Conservation (phyloP, 495 filamentous ascomycete genomes). For the Emericellopsis terricola region DNA sequence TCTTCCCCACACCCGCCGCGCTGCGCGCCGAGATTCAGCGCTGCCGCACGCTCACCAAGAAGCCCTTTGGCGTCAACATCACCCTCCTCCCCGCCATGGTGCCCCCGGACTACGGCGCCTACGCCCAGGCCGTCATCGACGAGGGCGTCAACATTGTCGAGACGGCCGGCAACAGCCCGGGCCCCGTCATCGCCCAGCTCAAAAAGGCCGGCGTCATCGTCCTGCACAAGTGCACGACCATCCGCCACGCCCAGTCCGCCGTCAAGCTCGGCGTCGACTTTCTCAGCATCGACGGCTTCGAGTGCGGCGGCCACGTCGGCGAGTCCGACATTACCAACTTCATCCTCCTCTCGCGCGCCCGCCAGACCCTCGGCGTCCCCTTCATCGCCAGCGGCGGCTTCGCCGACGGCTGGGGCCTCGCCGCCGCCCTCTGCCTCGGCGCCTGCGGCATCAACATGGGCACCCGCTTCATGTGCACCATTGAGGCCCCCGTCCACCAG, state of each 20-base stretch:
- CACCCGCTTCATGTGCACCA: conserved; percentile 84
- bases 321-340: conserved; percentile 97
- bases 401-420: conserved; percentile 84
- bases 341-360: conserved; percentile 71
- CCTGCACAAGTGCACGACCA: conserved; percentile 95
- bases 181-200: conserved; percentile 74
- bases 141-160: conserved; percentile 90
- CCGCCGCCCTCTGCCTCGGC: conserved; percentile 77
- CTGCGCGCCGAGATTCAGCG: conserved; percentile 83
- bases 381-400: conserved; percentile 96
- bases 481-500: conserved; percentile 79
- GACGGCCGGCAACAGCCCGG: conserved; percentile 89
- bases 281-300: conserved; percentile 89
- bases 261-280: conserved; percentile 95
- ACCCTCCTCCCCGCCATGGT: conserved; percentile 82
- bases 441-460: conserved; percentile 96
- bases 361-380: conserved; percentile 68
- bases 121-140: conserved; percentile 83
- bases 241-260: conserved; percentile 80
- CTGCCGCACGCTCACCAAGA: conserved; percentile 68
- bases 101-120: conserved; percentile 81
- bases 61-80: conserved; percentile 91
- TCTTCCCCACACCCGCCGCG: conserved; percentile 82
- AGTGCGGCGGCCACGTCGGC: conserved; percentile 85
- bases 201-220: conserved; percentile 65